Conservation (phyloP, 352 stramenopile genomes). For the Globisporangium paroecandrum region DNA sequence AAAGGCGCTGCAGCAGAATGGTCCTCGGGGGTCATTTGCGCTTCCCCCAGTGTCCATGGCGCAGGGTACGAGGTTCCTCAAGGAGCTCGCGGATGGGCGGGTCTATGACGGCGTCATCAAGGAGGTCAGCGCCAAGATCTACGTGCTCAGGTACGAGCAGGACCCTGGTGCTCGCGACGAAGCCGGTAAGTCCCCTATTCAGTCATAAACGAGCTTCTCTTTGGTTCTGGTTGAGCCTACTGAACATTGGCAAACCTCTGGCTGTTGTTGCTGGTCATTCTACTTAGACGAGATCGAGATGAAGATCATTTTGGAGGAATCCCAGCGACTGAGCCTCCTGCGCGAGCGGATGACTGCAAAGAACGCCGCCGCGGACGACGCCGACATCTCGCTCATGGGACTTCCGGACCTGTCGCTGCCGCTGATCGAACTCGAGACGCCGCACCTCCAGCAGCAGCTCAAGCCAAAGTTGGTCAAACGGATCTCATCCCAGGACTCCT, state of each 20-base stretch:
- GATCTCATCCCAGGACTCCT: slow-evolving; percentile 32
- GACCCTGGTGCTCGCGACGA: slow-evolving; percentile 56
- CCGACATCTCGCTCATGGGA: slow-evolving; percentile 52
- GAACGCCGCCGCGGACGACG: slow-evolving; percentile 20
- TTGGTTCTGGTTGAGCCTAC: not conserved
- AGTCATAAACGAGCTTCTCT: not conserved
- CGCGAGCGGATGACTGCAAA: slow-evolving; percentile 23
- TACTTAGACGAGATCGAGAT: slow-evolving; percentile 69
- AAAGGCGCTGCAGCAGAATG: slow-evolving; percentile 26
- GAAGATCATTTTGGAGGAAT: slow-evolving; percentile 74
- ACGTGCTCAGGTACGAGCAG: slow-evolving; percentile 60
- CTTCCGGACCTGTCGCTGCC: slow-evolving; percentile 47
- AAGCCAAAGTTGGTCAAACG: slow-evolving; percentile 33
- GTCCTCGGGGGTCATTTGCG: not conserved
- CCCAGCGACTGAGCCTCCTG: slow-evolving; percentile 39
- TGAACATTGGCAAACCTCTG: not conserved
- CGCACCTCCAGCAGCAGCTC: not conserved
- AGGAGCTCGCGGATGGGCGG: slow-evolving; percentile 61
- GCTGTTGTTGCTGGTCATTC: not conserved
- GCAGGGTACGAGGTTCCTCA: slow-evolving; percentile 64
- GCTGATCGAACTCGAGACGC: slow-evolving; percentile 2
- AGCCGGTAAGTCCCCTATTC: slow-evolving; percentile 38
- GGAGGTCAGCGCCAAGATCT: slow-evolving; percentile 41
- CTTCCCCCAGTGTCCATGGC: slow-evolving; percentile 30
- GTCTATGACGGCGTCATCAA: slow-evolving; percentile 65